These are phyloP conservation scores for Petunia hybrid DNA, from an alignment of 305 asterid genomes.

Conservation along the genomic window DNA sequence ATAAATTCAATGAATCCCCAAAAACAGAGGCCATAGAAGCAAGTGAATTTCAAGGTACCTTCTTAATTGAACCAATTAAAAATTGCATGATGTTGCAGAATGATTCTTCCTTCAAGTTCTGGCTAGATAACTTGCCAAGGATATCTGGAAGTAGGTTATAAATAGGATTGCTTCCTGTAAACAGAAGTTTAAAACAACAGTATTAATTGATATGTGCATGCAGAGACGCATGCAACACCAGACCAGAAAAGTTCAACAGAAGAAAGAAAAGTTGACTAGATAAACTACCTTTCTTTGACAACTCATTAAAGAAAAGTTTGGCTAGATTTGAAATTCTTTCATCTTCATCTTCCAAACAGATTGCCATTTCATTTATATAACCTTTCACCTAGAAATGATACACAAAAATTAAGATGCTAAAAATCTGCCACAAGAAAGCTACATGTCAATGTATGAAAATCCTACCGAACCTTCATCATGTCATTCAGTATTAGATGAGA, in stretches of 20 bases:
- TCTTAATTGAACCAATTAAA: conserved; percentile 86
- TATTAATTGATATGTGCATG: neutral
- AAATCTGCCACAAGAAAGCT: conserved; percentile 31
- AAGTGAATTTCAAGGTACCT: conserved; percentile 57
- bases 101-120: conserved; percentile 74
- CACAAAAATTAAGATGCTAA: conserved; percentile 33
- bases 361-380: conserved; percentile 88
- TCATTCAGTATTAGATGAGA: conserved; percentile 96
- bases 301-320: conserved; percentile 86
- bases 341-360: conserved; percentile 86
- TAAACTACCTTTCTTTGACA: conserved; percentile 86
- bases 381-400: conserved; percentile 79
- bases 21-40: conserved; percentile 20
- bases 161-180: conserved; percentile 90
- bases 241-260: neutral
- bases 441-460: conserved; percentile 34
- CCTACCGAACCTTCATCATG: conserved; percentile 89
- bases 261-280: conserved; percentile 25
- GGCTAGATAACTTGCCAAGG: conserved; percentile 81
- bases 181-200: conserved; percentile 38
- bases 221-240: neutral
- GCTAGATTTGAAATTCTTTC: conserved; percentile 88
- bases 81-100: conserved; percentile 97
- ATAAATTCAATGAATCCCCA: conserved; percentile 33
- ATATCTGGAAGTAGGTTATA: conserved; percentile 97